Percentiles rank a stretch among this genome's conserved stretches.
These are phyloP conservation scores for Aspergillus tubingensis DNA, from an alignment of 2,329 filamentous ascomycete genomes.

Conservation along the genomic window DNA sequence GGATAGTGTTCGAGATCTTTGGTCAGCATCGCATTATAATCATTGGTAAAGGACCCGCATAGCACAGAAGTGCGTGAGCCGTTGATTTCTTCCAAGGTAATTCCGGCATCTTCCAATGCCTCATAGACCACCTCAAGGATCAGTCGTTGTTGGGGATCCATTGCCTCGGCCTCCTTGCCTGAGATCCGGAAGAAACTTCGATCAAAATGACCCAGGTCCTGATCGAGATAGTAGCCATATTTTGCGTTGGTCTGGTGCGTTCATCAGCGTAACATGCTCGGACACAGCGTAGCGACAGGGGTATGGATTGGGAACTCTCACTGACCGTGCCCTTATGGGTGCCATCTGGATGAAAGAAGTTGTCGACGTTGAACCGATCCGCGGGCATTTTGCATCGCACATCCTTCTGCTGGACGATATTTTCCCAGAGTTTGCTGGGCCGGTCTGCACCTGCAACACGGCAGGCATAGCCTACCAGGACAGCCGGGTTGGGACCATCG, in stretches of 20 bases:
- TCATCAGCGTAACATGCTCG: background rate
- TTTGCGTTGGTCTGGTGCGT: background rate
- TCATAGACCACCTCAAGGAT: slow-evolving; percentile 46
- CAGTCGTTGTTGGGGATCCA: slow-evolving; percentile 30
- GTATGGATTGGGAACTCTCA: background rate
- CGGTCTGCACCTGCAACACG: slow-evolving; percentile 9
- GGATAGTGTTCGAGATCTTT: slow-evolving; percentile 21
- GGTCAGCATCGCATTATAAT: slow-evolving; percentile 23
- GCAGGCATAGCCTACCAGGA: slow-evolving; percentile 10
- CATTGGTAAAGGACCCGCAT: slow-evolving; percentile 15
- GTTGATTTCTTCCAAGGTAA: slow-evolving; percentile 18
- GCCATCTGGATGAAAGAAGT: slow-evolving; percentile 10
- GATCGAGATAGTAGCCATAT: slow-evolving; percentile 5
- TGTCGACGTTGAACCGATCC: slow-evolving; percentile 8
- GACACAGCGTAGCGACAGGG: background rate
- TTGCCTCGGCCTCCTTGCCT: slow-evolving; percentile 33
- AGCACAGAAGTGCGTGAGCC: slow-evolving; percentile 30
- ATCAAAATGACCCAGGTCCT: slow-evolving; percentile 20
- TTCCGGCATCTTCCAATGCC: slow-evolving; percentile 27
- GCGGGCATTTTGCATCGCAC: slow-evolving; percentile 3
- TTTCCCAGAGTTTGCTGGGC: slow-evolving; percentile 8
- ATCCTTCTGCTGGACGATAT: slow-evolving; percentile 1
- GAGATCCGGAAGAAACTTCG: slow-evolving; percentile 27
- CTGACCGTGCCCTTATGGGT: slow-evolving; percentile 1
- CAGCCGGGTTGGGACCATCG: background rate